phyloP scores from a whole-genome alignment of 306 rosid genomes.

The Heteromeles arbutifolia region DNA sequence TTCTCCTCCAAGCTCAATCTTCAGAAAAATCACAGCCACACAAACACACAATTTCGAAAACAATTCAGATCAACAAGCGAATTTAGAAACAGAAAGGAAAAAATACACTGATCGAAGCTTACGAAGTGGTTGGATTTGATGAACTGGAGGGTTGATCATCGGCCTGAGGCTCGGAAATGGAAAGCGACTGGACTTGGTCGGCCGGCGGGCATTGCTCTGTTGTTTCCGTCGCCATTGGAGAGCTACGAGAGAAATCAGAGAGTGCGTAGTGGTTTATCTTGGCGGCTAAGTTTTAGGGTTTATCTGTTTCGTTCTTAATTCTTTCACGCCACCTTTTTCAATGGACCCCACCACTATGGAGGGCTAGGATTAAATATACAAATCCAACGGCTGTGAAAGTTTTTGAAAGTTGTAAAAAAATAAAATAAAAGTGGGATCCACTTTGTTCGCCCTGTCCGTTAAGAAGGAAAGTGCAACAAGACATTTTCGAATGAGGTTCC shows the following conservation, averaged over 20 bases:
- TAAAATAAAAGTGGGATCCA: too few relatives aligned
- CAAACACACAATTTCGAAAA: background rate
- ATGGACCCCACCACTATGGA: too few relatives aligned
- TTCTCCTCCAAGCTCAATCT: conserved; percentile 50
- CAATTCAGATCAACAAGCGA: background rate
- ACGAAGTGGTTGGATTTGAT: conserved; percentile 29
- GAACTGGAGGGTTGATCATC: conserved; percentile 18
- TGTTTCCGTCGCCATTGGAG: conserved; percentile 29
- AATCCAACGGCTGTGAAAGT: too few relatives aligned
- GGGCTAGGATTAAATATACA: too few relatives aligned
- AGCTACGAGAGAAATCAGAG: background rate
- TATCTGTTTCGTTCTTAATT: too few relatives aligned
- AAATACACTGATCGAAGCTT: background rate
- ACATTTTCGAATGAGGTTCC: too few relatives aligned
- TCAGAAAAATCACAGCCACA: background rate
- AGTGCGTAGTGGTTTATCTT: too few relatives aligned
- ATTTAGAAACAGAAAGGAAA: background rate
- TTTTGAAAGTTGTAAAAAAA: too few relatives aligned
- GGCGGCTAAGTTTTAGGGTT: too few relatives aligned
- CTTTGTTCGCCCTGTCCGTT: too few relatives aligned
- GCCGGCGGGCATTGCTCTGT: conserved; percentile 14
- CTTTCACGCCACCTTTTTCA: too few relatives aligned
- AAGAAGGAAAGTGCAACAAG: too few relatives aligned
- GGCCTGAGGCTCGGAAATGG: conserved; percentile 24
- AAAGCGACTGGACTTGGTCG: conserved; percentile 30